These are phyloP conservation scores for Umbellularia californica DNA, from an alignment of 164 flowering plant genomes.

Conservation along the genomic window DNA sequence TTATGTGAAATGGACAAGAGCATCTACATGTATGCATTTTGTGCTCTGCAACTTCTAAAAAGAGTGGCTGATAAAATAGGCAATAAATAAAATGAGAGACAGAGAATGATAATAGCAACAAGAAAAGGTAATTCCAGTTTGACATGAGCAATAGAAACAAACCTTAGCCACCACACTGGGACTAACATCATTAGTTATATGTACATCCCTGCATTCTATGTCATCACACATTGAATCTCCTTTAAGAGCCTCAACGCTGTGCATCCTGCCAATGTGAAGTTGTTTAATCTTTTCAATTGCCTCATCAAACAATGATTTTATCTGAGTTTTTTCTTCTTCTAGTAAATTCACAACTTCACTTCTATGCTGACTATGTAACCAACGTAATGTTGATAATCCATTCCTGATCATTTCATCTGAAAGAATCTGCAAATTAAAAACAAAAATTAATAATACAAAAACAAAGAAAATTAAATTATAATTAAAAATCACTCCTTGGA, in stretches of 20 bases:
- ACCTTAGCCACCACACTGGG: constrained; percentile 37
- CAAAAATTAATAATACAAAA: background rate
- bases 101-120: background rate
- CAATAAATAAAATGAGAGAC: background rate
- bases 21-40: too few relatives aligned
- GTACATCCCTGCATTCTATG: constrained; percentile 66
- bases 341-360: constrained; percentile 43
- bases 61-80: background rate
- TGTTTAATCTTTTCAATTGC: constrained; percentile 43
- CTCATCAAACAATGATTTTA: constrained; percentile 30
- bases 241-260: constrained; percentile 20
- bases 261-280: constrained; percentile 13
- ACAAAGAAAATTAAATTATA: background rate
- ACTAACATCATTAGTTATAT: constrained; percentile 36
- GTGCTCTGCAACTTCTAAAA: background rate
- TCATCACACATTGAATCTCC: constrained; percentile 32
- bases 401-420: constrained; percentile 33
- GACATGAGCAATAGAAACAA: constrained; percentile 5
- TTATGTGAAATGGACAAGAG: too few relatives aligned
- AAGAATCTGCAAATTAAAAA: constrained; percentile 39
- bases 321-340: constrained; percentile 42
- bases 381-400: constrained; percentile 39
- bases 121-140: background rate
- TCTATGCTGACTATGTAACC: constrained; percentile 46
- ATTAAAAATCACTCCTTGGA: constrained; percentile 2